A percentile compares a stretch with the other conserved stretches of the same genome.
phyloP scores from a whole-genome alignment of 2,329 filamentous ascomycete genomes.

The Pseudopyrenochaeta lycopersici region DNA sequence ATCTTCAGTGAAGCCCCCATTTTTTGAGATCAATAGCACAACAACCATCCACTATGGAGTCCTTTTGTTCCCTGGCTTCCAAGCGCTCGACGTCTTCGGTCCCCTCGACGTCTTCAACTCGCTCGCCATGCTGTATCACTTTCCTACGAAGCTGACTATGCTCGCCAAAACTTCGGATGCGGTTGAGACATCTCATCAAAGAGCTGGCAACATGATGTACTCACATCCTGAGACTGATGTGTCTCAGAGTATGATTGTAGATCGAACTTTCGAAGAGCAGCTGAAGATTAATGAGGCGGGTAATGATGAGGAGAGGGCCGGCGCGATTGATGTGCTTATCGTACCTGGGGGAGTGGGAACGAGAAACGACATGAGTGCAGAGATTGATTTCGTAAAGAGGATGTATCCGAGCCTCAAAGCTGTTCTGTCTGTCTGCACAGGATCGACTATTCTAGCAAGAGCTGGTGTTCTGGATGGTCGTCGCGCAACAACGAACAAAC shows the following conservation, averaged over 20 bases:
- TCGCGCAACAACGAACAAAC: slow-evolving; percentile 72
- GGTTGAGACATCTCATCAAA: slow-evolving; percentile 29
- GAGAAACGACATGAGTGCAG: slow-evolving; percentile 35
- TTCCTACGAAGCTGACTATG: slow-evolving; percentile 38
- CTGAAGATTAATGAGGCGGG: slow-evolving; percentile 19
- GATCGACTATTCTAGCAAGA: slow-evolving; percentile 64
- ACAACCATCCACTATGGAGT: slow-evolving; percentile 31
- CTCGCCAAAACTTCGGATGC: slow-evolving; percentile 31
- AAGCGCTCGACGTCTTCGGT: slow-evolving; percentile 50
- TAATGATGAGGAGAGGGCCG: slow-evolving; percentile 6
- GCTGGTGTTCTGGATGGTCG: slow-evolving; percentile 67
- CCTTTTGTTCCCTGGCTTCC: slow-evolving; percentile 31
- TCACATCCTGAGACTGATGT: slow-evolving; percentile 27
- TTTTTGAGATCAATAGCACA: slow-evolving; percentile 17
- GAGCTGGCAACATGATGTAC: slow-evolving; percentile 22
- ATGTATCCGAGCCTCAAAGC: slow-evolving; percentile 61
- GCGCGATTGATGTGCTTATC: slow-evolving; percentile 64
- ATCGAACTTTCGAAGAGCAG: slow-evolving; percentile 25
- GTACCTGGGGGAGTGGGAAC: slow-evolving; percentile 70
- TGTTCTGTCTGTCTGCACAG: slow-evolving; percentile 72
- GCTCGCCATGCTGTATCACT: slow-evolving; percentile 35
- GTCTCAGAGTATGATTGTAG: slow-evolving; percentile 25
- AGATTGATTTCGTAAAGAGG: slow-evolving; percentile 58
- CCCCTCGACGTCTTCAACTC: slow-evolving; percentile 56
- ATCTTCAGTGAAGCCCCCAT: slow-evolving; percentile 6